These are phyloP conservation scores for Xylariales sp. DNA, from an alignment of 2,329 filamentous ascomycete genomes.

Conservation along the genomic window DNA sequence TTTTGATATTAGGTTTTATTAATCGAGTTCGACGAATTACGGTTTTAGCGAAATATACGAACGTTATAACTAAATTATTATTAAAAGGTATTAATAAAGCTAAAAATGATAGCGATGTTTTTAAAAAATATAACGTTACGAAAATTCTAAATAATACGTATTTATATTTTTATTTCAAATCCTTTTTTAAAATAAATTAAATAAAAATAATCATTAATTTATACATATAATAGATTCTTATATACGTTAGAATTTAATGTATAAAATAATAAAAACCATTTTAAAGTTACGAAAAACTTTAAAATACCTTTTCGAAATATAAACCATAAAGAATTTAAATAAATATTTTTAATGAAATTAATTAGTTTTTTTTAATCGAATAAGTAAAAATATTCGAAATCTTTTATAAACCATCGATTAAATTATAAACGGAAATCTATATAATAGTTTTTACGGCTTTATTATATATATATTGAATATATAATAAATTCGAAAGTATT, in stretches of 20 bases:
- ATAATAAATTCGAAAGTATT: background rate
- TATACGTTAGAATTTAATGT: background rate
- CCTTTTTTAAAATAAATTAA: background rate
- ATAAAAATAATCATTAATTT: background rate
- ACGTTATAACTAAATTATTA: background rate
- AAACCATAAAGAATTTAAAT: background rate
- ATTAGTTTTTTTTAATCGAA: conserved; percentile 1
- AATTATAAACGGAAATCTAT: conserved; percentile 1
- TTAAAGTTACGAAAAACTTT: background rate
- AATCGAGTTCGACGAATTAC: background rate
- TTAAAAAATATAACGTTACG: background rate
- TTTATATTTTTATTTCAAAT: background rate
- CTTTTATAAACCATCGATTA: background rate
- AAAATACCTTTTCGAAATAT: conserved; percentile 2
- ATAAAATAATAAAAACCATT: conserved; percentile 2
- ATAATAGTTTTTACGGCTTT: background rate
- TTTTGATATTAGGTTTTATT: background rate
- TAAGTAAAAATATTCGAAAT: background rate
- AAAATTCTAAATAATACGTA: background rate
- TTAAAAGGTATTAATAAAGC: background rate
- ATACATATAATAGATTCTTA: background rate
- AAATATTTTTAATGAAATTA: background rate
- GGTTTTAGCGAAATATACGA: conserved; percentile 1
- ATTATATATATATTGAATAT: conserved; percentile 2
- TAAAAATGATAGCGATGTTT: background rate